These are phyloP conservation scores for Trichoderma koningiopsis DNA, from an alignment of 2,329 filamentous ascomycete genomes.

Conservation along the genomic window DNA sequence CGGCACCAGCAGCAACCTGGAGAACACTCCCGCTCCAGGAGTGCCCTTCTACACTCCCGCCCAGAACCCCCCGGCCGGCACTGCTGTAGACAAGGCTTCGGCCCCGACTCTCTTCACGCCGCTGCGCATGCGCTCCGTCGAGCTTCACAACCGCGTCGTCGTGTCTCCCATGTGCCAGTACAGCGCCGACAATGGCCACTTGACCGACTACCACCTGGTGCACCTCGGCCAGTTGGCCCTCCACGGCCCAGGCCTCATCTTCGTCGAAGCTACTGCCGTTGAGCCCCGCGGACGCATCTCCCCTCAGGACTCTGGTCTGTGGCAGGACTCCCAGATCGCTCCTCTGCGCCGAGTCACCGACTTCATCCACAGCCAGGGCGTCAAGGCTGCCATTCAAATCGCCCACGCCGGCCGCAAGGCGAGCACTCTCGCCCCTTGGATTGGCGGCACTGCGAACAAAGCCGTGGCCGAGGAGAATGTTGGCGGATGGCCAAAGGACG, in stretches of 20 bases:
- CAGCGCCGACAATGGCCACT: constrained; percentile 63
- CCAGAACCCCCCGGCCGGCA: constrained; percentile 55
- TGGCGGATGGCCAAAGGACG: constrained; percentile 60
- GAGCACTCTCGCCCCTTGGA: constrained; percentile 64
- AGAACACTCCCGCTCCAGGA: constrained; percentile 46
- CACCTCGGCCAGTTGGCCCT: constrained; percentile 79
- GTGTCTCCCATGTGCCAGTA: constrained; percentile 66
- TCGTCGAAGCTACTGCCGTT: constrained; percentile 79
- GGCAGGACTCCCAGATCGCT: constrained; percentile 80
- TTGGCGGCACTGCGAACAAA: constrained; percentile 50
- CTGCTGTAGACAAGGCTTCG: constrained; percentile 43
- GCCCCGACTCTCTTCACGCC: constrained; percentile 60
- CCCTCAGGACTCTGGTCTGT: constrained; percentile 76
- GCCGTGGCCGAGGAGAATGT: constrained; percentile 55
- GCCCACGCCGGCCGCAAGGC: constrained; percentile 77
- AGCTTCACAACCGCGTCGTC: constrained; percentile 58
- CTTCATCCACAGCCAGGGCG: constrained; percentile 76
- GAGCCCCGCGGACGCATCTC: constrained; percentile 78
- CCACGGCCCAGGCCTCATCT: constrained; percentile 71
- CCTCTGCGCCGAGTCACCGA: constrained; percentile 71
- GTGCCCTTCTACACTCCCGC: constrained; percentile 58
- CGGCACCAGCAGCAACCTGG: constrained; percentile 28
- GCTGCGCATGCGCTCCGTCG: constrained; percentile 55
- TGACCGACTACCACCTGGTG: constrained; percentile 79
- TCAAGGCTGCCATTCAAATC: constrained; percentile 78